Percentiles rank a stretch among this genome's conserved stretches.
Evolutionary conservation across 768 basidiomycete species (phyloP).

Genomic region (Suillus discolor): DNA sequence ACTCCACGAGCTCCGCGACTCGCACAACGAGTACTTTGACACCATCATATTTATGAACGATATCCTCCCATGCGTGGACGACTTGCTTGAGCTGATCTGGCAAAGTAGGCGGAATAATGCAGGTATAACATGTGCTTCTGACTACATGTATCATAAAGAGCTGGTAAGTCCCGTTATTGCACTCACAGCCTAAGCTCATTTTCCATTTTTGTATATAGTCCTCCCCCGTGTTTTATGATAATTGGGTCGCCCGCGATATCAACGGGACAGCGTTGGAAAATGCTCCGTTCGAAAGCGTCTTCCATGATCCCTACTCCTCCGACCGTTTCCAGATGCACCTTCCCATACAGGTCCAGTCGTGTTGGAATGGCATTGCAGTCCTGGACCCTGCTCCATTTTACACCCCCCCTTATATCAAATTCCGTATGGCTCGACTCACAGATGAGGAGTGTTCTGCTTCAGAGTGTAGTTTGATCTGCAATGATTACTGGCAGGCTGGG

Average conservation of each 20-base stretch:
- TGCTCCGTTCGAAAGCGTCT: constrained; percentile 92
- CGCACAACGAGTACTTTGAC: constrained; percentile 94
- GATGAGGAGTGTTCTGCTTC: constrained; percentile 94
- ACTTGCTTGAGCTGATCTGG: constrained; percentile 97
- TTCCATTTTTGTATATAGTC: background rate
- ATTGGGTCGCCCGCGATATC: constrained; percentile 98
- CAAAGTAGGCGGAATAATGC: constrained; percentile 93
- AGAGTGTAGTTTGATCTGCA: constrained; percentile 96
- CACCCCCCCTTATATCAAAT: constrained; percentile 83
- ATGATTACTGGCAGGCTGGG: constrained; percentile 96
- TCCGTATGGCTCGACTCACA: constrained; percentile 90
- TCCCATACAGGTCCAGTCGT: constrained; percentile 94
- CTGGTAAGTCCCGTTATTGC: constrained; percentile 52
- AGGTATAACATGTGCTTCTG: constrained; percentile 96
- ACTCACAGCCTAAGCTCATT: background rate
- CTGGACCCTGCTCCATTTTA: constrained; percentile 97
- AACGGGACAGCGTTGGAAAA: constrained; percentile 99
- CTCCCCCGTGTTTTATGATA: constrained; percentile 97
- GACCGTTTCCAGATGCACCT: constrained; percentile 89
- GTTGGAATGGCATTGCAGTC: constrained; percentile 98
- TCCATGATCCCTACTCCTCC: constrained; percentile 79
- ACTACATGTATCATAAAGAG: constrained; percentile 99
- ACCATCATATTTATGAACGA: constrained; percentile 99
- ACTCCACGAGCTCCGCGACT: constrained; percentile 89
- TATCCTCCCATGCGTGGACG: constrained; percentile 96